These are phyloP conservation scores for Cochliopodium minus DNA, from an alignment of 208 protist genomes.

Conservation along the genomic window DNA sequence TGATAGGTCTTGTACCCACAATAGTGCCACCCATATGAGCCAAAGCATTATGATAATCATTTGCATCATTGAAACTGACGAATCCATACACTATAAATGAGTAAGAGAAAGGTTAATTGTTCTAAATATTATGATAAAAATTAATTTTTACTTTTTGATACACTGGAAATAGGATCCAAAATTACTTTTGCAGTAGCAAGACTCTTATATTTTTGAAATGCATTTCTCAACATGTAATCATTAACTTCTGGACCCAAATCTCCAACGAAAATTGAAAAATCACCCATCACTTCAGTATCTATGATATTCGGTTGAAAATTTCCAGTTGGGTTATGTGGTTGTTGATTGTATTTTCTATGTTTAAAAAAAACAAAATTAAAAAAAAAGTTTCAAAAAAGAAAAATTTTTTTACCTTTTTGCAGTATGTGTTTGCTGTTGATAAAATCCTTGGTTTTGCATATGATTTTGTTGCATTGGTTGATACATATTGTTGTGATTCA, in stretches of 20 bases:
- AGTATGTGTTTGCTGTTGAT: too few species aligned
- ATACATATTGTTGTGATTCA: too few species aligned
- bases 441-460: too few species aligned
- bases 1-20: background rate
- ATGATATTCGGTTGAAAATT: background rate
- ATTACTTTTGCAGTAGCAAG: background rate
- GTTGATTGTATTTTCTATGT: background rate
- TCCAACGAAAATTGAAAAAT: constrained; percentile 4
- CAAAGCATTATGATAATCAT: background rate
- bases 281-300: background rate
- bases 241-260: background rate
- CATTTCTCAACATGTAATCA: background rate
- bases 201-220: background rate
- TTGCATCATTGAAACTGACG: background rate
- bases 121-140: too few species aligned
- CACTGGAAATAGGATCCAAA: background rate
- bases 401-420: too few species aligned
- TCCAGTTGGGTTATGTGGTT: background rate
- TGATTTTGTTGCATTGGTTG: too few species aligned
- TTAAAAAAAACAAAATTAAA: too few species aligned
- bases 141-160: too few species aligned
- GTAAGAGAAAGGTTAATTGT: too few species aligned
- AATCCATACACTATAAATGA: too few species aligned
- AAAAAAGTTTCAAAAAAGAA: too few species aligned
- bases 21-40: background rate